phyloP scores from a whole-genome alignment of 768 basidiomycete species.

The Mycena capillaripes region DNA sequence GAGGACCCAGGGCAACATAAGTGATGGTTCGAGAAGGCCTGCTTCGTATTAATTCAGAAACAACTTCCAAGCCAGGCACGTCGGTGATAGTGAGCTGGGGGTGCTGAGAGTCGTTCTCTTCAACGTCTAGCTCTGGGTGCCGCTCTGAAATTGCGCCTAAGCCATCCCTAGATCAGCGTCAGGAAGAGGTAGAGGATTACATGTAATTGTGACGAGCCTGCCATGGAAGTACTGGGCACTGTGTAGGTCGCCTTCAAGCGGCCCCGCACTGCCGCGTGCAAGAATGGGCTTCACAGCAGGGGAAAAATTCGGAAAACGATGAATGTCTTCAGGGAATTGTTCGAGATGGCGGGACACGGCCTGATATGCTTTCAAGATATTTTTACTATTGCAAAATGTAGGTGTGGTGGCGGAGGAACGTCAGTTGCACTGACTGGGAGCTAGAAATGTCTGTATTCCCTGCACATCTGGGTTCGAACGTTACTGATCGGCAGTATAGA shows the following conservation, averaged over 20 bases:
- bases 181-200: slow-evolving; percentile 2
- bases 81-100: slow-evolving; percentile 63
- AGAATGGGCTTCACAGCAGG: slow-evolving; percentile 69
- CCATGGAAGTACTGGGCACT: slow-evolving; percentile 91
- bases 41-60: slow-evolving; percentile 66
- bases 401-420: slow-evolving; percentile 27
- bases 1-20: slow-evolving; percentile 81
- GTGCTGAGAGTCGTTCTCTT: slow-evolving; percentile 43
- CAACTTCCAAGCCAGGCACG: slow-evolving; percentile 66
- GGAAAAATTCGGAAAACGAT: slow-evolving; percentile 76
- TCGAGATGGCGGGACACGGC: slow-evolving; percentile 72
- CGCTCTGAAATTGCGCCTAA: slow-evolving; percentile 70
- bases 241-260: slow-evolving; percentile 79
- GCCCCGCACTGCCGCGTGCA: slow-evolving; percentile 72
- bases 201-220: slow-evolving; percentile 56
- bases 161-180: slow-evolving; percentile 69
- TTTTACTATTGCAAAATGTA: slow-evolving; percentile 58
- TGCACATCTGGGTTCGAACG: slow-evolving; percentile 47
- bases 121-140: slow-evolving; percentile 74
- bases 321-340: slow-evolving; percentile 63
- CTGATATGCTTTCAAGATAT: slow-evolving; percentile 84
- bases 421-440: slow-evolving; percentile 64
- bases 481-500: background rate
- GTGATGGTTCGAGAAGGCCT: slow-evolving; percentile 69
- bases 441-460: slow-evolving; percentile 80